Conservation (phyloP, 352 stramenopile genomes). For the Phytophthora tentaculata region DNA sequence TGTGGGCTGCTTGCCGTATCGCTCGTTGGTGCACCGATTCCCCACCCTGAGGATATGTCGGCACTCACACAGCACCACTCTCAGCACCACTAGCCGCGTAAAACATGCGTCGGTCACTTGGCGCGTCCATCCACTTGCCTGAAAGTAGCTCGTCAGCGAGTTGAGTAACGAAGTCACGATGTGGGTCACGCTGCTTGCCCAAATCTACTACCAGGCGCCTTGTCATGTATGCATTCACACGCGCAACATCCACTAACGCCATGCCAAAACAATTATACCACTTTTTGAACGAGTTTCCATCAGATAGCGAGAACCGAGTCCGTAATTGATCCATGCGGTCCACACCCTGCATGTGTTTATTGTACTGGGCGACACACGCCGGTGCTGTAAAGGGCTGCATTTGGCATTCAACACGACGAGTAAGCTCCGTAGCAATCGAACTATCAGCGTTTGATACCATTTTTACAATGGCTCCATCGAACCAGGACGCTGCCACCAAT, state of each 20-base stretch:
- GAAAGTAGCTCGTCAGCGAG: constrained; percentile 19
- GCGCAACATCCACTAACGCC: constrained; percentile 33
- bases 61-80: too few species aligned
- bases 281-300: constrained; percentile 34
- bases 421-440: constrained; percentile 19
- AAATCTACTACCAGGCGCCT: constrained; percentile 6
- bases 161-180: constrained; percentile 21
- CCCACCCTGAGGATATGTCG: too few species aligned
- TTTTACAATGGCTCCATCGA: too few species aligned
- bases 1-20: background rate
- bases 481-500: too few species aligned
- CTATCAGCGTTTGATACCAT: constrained; percentile 31
- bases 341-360: constrained; percentile 23
- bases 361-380: constrained; percentile 14
- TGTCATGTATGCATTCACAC: constrained; percentile 30
- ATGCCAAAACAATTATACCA: constrained; percentile 43
- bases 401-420: constrained; percentile 13
- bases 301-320: too few species aligned
- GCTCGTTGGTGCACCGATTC: background rate
- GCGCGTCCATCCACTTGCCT: background rate
- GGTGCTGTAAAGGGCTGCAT: constrained; percentile 21
- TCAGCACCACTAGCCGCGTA: background rate
- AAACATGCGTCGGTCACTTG: background rate
- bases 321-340: constrained; percentile 36
- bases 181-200: constrained; percentile 21